Percentiles rank a stretch among this genome's conserved stretches.
Evolutionary conservation across 768 basidiomycete species (phyloP).

Genomic region (Psilocybe azurescens): DNA sequence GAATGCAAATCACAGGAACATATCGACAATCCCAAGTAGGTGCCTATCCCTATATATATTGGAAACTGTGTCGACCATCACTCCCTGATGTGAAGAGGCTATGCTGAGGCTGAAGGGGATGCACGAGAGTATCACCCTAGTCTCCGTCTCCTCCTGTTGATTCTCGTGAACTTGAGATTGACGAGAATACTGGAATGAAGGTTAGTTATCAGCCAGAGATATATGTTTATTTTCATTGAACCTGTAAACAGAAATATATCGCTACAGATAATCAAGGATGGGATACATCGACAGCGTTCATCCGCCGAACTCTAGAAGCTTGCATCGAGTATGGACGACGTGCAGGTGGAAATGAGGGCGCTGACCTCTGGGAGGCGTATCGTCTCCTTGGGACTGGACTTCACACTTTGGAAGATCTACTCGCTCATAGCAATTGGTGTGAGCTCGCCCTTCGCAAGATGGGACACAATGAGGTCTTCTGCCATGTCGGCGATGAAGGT

Average conservation of each 20-base stretch:
- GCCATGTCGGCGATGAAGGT: slow-evolving; percentile 76
- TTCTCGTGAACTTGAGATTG: slow-evolving; percentile 75
- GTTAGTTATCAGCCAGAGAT: slow-evolving; percentile 38
- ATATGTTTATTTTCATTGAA: not conserved
- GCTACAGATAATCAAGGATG: slow-evolving; percentile 69
- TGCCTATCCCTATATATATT: not conserved
- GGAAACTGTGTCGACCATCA: too few species aligned
- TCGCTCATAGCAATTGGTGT: slow-evolving; percentile 83
- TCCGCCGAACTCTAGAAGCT: slow-evolving; percentile 61
- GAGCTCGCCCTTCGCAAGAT: slow-evolving; percentile 74
- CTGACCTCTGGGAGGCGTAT: slow-evolving; percentile 70
- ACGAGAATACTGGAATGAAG: slow-evolving; percentile 83
- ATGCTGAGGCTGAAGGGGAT: slow-evolving; percentile 72
- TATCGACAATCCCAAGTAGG: slow-evolving; percentile 78
- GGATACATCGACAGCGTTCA: slow-evolving; percentile 76
- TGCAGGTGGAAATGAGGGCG: slow-evolving; percentile 54
- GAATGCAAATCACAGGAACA: slow-evolving; percentile 56
- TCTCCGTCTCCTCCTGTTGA: slow-evolving; percentile 78
- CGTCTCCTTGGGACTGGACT: slow-evolving; percentile 72
- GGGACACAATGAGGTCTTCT: slow-evolving; percentile 75
- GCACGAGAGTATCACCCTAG: slow-evolving; percentile 73
- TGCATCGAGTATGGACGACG: slow-evolving; percentile 76
- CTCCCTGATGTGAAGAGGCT: slow-evolving; percentile 49
- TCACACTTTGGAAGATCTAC: slow-evolving; percentile 75
- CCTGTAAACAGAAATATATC: slow-evolving; percentile 71